These are phyloP conservation scores for Hypoxylon fragiforme DNA, from an alignment of 495 filamentous ascomycete genomes.

Conservation along the genomic window DNA sequence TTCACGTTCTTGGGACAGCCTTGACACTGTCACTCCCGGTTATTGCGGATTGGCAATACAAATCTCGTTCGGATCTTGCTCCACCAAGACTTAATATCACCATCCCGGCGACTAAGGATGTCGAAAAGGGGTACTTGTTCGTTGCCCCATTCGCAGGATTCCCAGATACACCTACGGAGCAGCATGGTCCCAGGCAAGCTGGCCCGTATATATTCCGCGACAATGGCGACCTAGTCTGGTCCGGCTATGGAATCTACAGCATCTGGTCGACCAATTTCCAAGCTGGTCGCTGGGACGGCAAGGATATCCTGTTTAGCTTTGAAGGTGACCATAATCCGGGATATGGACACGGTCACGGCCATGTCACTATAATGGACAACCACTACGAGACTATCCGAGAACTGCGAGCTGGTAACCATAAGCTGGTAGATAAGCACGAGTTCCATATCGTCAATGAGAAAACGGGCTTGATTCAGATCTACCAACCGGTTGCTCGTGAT, in stretches of 20 bases:
- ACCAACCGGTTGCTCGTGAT: constrained; percentile 48
- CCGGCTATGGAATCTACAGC: constrained; percentile 57
- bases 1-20: constrained; percentile 27
- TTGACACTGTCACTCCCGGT: constrained; percentile 35
- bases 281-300: constrained; percentile 52
- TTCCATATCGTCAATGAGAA: constrained; percentile 55
- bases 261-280: constrained; percentile 56
- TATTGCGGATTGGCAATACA: constrained; percentile 59
- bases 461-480: constrained; percentile 56
- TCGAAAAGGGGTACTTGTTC: constrained; percentile 58
- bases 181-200: constrained; percentile 58
- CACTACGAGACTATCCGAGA: constrained; percentile 59
- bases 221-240: constrained; percentile 59
- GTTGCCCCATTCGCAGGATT: constrained; percentile 57
- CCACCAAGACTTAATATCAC: constrained; percentile 61
- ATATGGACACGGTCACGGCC: constrained; percentile 58
- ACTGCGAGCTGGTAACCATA: constrained; percentile 56
- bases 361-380: constrained; percentile 55
- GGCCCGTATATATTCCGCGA: constrained; percentile 60
- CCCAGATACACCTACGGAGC: constrained; percentile 44
- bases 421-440: constrained; percentile 58
- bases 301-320: constrained; percentile 57
- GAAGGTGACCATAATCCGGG: constrained; percentile 58
- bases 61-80: constrained; percentile 58
- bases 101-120: constrained; percentile 52